Evolutionary conservation across 2,329 filamentous ascomycete genomes (phyloP), one percentile per base, ranked within the genome.

Genomic region (Penicillium sp.): DNA sequence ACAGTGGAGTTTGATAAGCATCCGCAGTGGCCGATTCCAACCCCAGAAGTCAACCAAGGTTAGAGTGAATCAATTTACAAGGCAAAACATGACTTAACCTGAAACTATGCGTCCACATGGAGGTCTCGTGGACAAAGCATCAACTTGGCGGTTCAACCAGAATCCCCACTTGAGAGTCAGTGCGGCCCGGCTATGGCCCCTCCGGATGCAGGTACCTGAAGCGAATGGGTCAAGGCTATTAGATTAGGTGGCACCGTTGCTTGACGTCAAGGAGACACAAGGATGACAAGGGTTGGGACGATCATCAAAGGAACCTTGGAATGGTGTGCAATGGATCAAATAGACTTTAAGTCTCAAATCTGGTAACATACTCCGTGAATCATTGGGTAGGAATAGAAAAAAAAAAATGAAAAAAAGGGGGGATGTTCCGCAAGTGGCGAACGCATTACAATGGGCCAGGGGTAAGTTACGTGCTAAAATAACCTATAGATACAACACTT

Each of bases 191-290:
- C 35, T 52, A 52, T 16, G 33, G 29, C 33, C 39, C 26, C 52
- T 48, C 57, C 52, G 53, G 58, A 65, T 62, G 63, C 63, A 66
- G 63, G 63, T 66, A 66, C 63, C 49, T 52, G 41, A 3, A 24
- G 19, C n/a, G 21, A 14, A 9, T 33, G 13, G 19, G 27, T n/a
- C 44, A 26, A 10, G 13, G 14, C 26, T 10, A n/a, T n/a, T 33
- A 33, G 39, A 49, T 22, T 31, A n/a, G 21, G 43, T 46, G 45
- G 16, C 27, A 19, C 24, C 24, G 26, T 19, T 29, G 24, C 16
- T 29, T 47, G 45, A 47, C 24, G n/a, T 47, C n/a, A 27, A 27
- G 21, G 37, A 9, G 21, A 37, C 16, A 14, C 21, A 26, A 26
- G 11, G 9, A 19, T 13, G 9, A 50, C 22, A n/a, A 37, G 48